phyloP scores from a whole-genome alignment of 805 yeast genomes.

The Komagataella phaffii region DNA sequence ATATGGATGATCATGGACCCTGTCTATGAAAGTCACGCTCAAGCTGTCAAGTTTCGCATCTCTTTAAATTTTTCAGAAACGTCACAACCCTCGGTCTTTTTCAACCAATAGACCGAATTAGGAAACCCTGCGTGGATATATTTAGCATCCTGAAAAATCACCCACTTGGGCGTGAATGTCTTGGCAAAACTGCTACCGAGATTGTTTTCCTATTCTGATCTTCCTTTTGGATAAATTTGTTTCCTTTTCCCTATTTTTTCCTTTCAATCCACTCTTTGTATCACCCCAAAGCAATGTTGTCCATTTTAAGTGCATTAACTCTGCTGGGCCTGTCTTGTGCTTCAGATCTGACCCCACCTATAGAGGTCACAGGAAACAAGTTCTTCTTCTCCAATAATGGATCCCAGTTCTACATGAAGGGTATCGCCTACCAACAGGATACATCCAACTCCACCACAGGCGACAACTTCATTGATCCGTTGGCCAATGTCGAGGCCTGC shows the following conservation, averaged over 20 bases:
- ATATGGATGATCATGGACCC: neutral
- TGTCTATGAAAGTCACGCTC: neutral
- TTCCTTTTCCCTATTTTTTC: neutral
- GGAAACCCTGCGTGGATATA: neutral
- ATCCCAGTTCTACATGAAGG: constrained; percentile 75
- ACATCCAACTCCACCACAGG: constrained; percentile 25
- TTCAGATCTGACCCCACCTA: constrained; percentile 21
- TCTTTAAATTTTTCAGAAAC: neutral
- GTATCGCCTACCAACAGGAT: constrained; percentile 78
- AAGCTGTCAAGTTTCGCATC: neutral
- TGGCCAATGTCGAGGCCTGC: constrained; percentile 60
- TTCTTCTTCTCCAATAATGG: constrained; percentile 65
- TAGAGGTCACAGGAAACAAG: constrained; percentile 59
- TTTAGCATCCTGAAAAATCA: neutral
- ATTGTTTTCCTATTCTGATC: neutral
- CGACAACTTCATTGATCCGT: constrained; percentile 50
- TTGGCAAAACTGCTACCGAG: neutral
- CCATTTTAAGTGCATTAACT: neutral
- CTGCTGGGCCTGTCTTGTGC: neutral
- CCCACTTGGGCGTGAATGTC: neutral
- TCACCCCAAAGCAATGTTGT: neutral
- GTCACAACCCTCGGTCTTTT: neutral
- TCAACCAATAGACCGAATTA: neutral
- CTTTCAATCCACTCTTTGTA: neutral
- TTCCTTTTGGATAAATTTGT: neutral